Evolutionary conservation across 768 basidiomycete species (phyloP).

Genomic region (Trametes cingulata): DNA sequence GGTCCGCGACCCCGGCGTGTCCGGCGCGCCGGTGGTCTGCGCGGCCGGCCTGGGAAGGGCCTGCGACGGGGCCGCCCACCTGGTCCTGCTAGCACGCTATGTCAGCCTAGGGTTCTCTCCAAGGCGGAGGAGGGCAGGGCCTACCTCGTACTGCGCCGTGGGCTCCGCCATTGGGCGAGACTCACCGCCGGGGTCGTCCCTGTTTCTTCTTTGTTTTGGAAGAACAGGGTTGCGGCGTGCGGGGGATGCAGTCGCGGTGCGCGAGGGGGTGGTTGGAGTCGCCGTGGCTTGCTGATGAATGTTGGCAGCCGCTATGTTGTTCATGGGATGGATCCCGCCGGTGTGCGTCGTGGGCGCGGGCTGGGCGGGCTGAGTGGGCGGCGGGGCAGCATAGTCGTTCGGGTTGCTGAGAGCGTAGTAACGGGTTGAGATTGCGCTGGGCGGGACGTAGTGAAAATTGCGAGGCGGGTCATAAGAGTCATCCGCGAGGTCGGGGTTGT

Average conservation of each 20-base stretch:
- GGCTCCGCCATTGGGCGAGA: constrained; percentile 15
- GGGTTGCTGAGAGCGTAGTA: constrained; percentile 17
- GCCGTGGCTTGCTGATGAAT: background rate
- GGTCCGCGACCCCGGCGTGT: background rate
- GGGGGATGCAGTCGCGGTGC: background rate
- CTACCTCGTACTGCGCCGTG: constrained; percentile 19
- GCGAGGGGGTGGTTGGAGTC: background rate
- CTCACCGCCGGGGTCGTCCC: constrained; percentile 24
- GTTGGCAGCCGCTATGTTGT: too few relatives aligned
- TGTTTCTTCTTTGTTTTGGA: constrained; percentile 26
- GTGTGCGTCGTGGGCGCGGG: background rate
- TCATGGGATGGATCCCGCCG: too few relatives aligned
- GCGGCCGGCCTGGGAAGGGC: background rate
- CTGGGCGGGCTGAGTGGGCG: background rate
- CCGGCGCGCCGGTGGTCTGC: background rate
- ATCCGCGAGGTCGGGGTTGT: background rate
- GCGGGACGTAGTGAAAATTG: constrained; percentile 10
- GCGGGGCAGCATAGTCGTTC: background rate
- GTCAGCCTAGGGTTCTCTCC: constrained; percentile 14
- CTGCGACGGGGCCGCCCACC: background rate
- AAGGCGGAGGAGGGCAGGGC: constrained; percentile 17
- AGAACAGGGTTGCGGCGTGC: constrained; percentile 12
- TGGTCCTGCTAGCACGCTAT: background rate
- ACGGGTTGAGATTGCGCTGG: constrained; percentile 8
- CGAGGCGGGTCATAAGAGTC: background rate